phyloP scores from a whole-genome alignment of 768 basidiomycete genomes.

The Amyloporia xantha region DNA sequence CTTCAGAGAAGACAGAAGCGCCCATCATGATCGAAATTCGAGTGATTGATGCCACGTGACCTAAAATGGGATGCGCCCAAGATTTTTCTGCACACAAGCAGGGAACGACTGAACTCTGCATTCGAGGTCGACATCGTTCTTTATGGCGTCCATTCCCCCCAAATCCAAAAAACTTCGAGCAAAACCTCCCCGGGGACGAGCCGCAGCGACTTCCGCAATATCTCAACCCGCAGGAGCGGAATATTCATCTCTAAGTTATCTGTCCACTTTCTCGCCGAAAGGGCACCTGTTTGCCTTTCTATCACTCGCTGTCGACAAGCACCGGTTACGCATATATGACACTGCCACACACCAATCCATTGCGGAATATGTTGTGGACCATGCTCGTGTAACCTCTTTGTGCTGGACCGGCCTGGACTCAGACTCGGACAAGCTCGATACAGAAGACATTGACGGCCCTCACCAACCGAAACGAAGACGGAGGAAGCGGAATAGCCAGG shows the following conservation, averaged over 20 bases:
- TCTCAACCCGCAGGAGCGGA: conserved; percentile 38
- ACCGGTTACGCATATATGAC: conserved; percentile 61
- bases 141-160: conserved; percentile 20
- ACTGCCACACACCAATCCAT: conserved; percentile 46
- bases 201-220: conserved; percentile 46
- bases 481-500: conserved; percentile 34
- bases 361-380: conserved; percentile 52
- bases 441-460: conserved; percentile 24
- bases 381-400: conserved; percentile 47
- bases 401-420: conserved; percentile 37
- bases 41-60: too few species aligned
- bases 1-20: too few species aligned
- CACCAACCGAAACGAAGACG: conserved; percentile 45
- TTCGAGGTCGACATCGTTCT: too few species aligned
- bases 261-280: conserved; percentile 55
- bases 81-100: too few species aligned
- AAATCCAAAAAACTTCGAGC: conserved; percentile 47
- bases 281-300: conserved; percentile 53
- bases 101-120: too few species aligned
- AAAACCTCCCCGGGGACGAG: conserved; percentile 47
- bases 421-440: conserved; percentile 18
- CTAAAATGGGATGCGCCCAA: too few species aligned
- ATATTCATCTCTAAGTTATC: conserved; percentile 29
- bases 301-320: conserved; percentile 65
- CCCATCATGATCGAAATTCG: too few species aligned